phyloP scores from a whole-genome alignment of 352 stramenopile genomes.

The Phytophthora agathidicida region DNA sequence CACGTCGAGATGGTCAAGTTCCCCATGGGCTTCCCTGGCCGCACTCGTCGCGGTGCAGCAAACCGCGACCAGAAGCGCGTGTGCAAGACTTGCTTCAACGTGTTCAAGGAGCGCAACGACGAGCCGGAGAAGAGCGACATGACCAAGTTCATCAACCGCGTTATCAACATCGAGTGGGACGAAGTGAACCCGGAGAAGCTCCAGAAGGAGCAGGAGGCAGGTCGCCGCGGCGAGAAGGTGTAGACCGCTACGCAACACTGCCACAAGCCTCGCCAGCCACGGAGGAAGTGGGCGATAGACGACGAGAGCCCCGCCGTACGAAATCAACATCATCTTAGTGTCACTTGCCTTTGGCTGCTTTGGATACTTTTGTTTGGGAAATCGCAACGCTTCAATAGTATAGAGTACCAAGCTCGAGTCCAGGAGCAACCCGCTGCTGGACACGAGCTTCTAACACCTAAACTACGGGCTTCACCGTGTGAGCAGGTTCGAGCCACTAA shows the following conservation, averaged over 20 bases:
- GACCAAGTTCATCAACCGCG: slow-evolving; percentile 73
- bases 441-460: too few species aligned
- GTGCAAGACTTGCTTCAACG: slow-evolving; percentile 88
- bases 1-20: slow-evolving; percentile 81
- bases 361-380: slow-evolving; percentile 8
- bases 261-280: slow-evolving; percentile 1
- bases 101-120: slow-evolving; percentile 84
- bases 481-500: too few species aligned
- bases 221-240: slow-evolving; percentile 68
- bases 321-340: slow-evolving; percentile 20
- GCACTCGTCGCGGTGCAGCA: slow-evolving; percentile 67
- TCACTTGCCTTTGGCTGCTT: background rate
- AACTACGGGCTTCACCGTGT: too few species aligned
- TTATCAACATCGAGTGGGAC: slow-evolving; percentile 90
- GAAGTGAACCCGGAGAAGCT: slow-evolving; percentile 91
- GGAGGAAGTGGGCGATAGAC: slow-evolving; percentile 26
- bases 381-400: too few species aligned
- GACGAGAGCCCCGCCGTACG: slow-evolving; percentile 16
- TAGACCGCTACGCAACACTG: slow-evolving; percentile 19
- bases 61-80: slow-evolving; percentile 74
- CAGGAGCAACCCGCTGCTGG: too few species aligned
- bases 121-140: slow-evolving; percentile 66
- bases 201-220: slow-evolving; percentile 40
- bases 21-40: slow-evolving; percentile 83
- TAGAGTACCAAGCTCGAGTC: too few species aligned